Evolutionary conservation across 495 filamentous ascomycete species (phyloP).

Genomic region (Copromyces sp.): DNA sequence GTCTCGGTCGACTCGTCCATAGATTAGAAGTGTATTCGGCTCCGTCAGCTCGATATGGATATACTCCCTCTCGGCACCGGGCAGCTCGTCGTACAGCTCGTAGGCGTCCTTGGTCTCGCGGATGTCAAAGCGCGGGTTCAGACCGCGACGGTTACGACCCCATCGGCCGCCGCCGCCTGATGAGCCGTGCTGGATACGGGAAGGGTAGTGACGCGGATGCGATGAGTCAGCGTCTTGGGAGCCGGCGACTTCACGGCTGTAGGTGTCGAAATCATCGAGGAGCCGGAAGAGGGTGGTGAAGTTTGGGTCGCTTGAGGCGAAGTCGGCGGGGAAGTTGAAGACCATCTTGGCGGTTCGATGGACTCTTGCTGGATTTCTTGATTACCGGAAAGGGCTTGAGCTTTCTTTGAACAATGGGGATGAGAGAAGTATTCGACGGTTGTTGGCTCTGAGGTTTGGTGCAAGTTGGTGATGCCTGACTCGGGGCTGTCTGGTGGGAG

Average conservation of each 20-base stretch:
- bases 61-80: conserved; percentile 62
- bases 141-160: conserved; percentile 17
- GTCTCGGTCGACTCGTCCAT: conserved; percentile 48
- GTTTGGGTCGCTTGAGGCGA: conserved; percentile 25
- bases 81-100: conserved; percentile 71
- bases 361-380: neutral
- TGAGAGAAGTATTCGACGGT: neutral
- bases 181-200: neutral
- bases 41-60: conserved; percentile 73
- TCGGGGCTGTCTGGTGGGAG: neutral
- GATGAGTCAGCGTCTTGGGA: neutral
- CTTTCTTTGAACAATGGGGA: neutral
- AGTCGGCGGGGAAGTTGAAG: conserved; percentile 13
- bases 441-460: neutral
- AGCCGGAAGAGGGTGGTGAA: conserved; percentile 60
- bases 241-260: conserved; percentile 24
- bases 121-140: conserved; percentile 54
- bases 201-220: no score
- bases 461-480: neutral
- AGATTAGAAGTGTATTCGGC: conserved; percentile 53
- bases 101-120: conserved; percentile 52
- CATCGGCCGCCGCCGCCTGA: neutral
- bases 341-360: conserved; percentile 14
- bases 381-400: neutral
- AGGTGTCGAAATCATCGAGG: conserved; percentile 56